Evolutionary conservation across 352 stramenopile genomes (phyloP).

Genomic region (Globisporangium cystogenes): DNA sequence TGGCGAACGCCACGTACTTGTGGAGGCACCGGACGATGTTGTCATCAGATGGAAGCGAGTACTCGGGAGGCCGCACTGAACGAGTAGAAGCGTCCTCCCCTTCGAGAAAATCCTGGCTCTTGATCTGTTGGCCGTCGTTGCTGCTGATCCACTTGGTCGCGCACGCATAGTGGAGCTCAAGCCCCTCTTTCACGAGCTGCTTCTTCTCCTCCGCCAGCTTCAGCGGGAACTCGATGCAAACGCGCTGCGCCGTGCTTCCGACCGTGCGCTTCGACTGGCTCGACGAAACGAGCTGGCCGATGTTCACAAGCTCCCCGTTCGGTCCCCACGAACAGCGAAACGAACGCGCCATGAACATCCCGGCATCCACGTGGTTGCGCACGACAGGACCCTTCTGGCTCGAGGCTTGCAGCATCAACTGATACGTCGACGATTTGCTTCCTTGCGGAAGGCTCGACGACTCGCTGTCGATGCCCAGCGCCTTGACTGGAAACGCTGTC

Average conservation of each 20-base stretch:
- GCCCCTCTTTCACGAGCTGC: constrained; percentile 34
- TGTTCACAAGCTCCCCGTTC: constrained; percentile 67
- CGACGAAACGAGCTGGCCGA: constrained; percentile 35
- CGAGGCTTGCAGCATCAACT: constrained; percentile 50
- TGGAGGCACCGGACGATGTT: constrained; percentile 51
- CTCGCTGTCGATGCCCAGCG: constrained; percentile 30
- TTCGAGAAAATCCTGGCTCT: constrained; percentile 18
- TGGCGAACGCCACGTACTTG: constrained; percentile 47
- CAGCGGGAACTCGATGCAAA: constrained; percentile 55
- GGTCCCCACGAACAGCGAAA: constrained; percentile 82
- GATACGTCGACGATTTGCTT: constrained; percentile 61
- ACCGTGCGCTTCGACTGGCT: constrained; percentile 12
- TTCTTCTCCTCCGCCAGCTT: constrained; percentile 29
- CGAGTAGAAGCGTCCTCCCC: constrained; percentile 16
- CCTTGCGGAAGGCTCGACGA: constrained; percentile 17
- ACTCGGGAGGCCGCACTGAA: constrained; percentile 25
- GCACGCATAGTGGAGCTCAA: constrained; percentile 59
- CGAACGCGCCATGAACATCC: constrained; percentile 72
- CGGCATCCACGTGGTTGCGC: constrained; percentile 51
- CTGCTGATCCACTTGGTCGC: constrained; percentile 15
- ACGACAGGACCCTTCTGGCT: constrained; percentile 28
- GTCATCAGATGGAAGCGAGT: constrained; percentile 40
- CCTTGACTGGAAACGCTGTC: constrained; percentile 21
- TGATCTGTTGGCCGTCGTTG: not conserved
- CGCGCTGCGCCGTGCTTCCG: constrained; percentile 17